Percentiles rank a stretch among this genome's conserved stretches.
These are phyloP conservation scores for Fragaria nilgerrensis DNA, from an alignment of 306 rosid genomes.

Conservation along the genomic window DNA sequence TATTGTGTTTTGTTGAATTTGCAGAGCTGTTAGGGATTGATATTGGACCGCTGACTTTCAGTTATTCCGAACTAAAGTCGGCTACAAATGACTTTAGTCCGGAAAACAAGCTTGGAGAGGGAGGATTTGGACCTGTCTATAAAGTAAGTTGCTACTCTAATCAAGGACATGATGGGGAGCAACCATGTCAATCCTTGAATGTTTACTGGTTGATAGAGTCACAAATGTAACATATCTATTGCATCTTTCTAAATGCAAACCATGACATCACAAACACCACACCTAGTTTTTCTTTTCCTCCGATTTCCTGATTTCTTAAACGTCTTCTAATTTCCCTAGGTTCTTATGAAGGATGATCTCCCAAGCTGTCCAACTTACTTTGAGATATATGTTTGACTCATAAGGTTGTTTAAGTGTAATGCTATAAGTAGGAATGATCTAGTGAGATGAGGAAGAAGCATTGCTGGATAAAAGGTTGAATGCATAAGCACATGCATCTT, in stretches of 20 bases:
- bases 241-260: not conserved
- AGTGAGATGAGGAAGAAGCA: not conserved
- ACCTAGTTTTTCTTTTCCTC: not conserved
- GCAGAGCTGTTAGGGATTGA: slow-evolving; percentile 72
- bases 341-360: not conserved
- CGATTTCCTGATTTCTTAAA: not conserved
- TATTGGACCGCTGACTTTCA: slow-evolving; percentile 61
- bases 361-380: not conserved
- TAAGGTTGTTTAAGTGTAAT: not conserved
- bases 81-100: slow-evolving; percentile 64
- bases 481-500: not conserved
- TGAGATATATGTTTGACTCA: not conserved
- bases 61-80: slow-evolving; percentile 51
- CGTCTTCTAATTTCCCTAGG: not conserved
- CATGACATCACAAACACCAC: not conserved
- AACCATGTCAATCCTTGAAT: not conserved
- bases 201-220: not conserved
- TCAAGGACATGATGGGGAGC: not conserved
- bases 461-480: not conserved
- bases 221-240: not conserved
- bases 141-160: slow-evolving; percentile 42
- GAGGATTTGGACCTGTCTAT: slow-evolving; percentile 87
- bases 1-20: slow-evolving; percentile 13
- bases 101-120: slow-evolving; percentile 71
- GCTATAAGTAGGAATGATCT: not conserved